phyloP scores from a whole-genome alignment of 345 rosid species.

The Zanthoxylum bungeanum region DNA sequence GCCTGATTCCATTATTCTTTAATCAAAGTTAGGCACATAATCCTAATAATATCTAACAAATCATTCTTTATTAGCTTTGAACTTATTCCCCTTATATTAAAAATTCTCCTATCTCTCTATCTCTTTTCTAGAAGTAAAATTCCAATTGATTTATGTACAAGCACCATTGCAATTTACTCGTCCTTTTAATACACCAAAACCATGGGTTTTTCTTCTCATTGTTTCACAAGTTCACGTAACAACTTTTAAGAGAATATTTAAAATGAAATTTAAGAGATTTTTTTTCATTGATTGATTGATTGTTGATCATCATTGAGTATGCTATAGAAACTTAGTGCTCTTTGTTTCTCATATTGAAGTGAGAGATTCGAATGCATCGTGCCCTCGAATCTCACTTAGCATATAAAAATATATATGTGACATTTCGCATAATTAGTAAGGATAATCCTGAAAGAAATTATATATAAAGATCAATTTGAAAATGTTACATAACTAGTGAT shows the following conservation, averaged over 20 bases:
- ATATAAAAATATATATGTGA: no score
- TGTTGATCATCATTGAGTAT: slow-evolving; percentile 8
- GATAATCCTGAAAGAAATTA: no score
- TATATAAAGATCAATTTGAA: no score
- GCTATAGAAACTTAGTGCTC: background rate
- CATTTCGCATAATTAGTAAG: no score
- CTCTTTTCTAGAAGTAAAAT: slow-evolving; percentile 8
- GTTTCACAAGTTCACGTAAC: background rate
- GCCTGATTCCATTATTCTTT: slow-evolving; percentile 26
- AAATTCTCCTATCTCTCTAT: slow-evolving; percentile 8
- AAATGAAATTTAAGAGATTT: slow-evolving; percentile 16
- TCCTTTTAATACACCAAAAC: slow-evolving; percentile 7
- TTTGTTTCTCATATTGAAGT: background rate
- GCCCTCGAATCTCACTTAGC: background rate
- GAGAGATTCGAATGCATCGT: slow-evolving; percentile 8
- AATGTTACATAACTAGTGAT: no score
- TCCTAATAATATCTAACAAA: slow-evolving; percentile 18
- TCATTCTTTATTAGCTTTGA: slow-evolving; percentile 27
- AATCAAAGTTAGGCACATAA: slow-evolving; percentile 41
- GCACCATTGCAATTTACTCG: slow-evolving; percentile 1
- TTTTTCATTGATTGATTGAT: slow-evolving; percentile 6
- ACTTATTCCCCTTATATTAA: slow-evolving; percentile 25
- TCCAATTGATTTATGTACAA: slow-evolving; percentile 3
- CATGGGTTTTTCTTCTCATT: slow-evolving; percentile 16
- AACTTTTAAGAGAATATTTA: no score